Base-by-base conservation (phyloP, 2,329 filamentous ascomycete species). In the Ophiocordyceps camponoti-saundersi region DNA sequence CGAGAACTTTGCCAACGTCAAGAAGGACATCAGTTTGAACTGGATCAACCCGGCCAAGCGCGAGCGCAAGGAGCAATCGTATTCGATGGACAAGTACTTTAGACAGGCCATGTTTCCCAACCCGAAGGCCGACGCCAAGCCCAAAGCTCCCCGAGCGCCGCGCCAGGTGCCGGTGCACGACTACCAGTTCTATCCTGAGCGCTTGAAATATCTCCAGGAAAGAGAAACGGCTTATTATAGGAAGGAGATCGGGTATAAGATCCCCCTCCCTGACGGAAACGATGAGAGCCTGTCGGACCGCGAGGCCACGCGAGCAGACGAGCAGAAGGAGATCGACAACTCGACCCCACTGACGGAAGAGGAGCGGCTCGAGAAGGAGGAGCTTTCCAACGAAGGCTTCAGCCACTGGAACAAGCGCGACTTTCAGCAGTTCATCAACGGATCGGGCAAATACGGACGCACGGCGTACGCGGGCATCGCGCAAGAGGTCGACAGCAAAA, bases 31-130 rank as follows among this genome's bases (percentile, higher is more conserved):
- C 52, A 87, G 86, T 44, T 76, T 95, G 53, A 89, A 73, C 58
- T 98, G 93, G 93, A 98, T 98, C 68, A 95, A 98, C 57, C 93
- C 92, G 2, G 81, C 90, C 16, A 98, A 98, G 72, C 89, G 92
- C 64, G 93, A 98, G 67, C 85, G 92, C 57, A 98, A 96, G 64
- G 90, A 96, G 59, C 88, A 95, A 61, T 88, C 87, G 6, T 98
- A 98, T 62, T 95, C 90, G 0, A 95, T 98, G 70, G 93, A 98
- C 62, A 94, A 95, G 64, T 98, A 98, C 67, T 98, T 96, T 67
- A 83, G 90, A 53, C 82, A 93, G 57, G 86, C 88, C 11, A 76
- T 98, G 58, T 84, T 85, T 56, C 73, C 73, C 12, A 74, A 77
- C 34, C 92, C 85, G 80, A 87, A 63, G 79, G 82, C 86, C 39